Evolutionary conservation across 345 rosid genomes (phyloP), one percentile per base, ranked within the genome.

Genomic region (Citrus unshiu): DNA sequence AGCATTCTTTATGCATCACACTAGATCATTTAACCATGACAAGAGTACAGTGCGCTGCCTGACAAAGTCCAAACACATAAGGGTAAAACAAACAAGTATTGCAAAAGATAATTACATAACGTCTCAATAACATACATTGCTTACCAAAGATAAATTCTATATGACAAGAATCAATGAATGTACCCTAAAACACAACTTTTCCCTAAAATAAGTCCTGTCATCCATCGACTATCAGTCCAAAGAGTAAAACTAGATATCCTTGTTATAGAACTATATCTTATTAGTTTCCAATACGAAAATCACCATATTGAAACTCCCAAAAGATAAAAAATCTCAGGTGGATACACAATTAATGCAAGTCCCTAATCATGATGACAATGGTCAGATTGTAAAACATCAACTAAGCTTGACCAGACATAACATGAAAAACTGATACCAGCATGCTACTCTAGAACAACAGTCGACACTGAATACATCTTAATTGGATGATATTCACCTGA

Each of bases 401-500:
- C 19, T 29, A 40, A 43, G 63, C 68, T 68, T 10, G 7, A 29
- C 13, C 34, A 73, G 22, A 22, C 9, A 12, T 66, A 62, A 59
- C 58, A 49, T 32, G 51, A 77, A 51, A 46, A 13, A 76, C 66
- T 13, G 13, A 2, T 2, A 51, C 43, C 39, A 35, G 24, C 60
- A 70, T 34, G 37, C 54, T n/a, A 70, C 51, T 60, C 49, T 10
- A 40, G 39, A 13, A 30, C 22, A 46, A 77, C 25, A 57, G 75
- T 76, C 66, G 79, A 68, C 22, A 5, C 43, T 27, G 13, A 59
- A 34, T 18, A 19, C 35, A 63, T 16, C 14, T 43, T 32, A 25
- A 22, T 25, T 34, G 60, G 22, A 69, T 16, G 59, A 73, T 49
- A 40, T 78, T 79, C 74, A 91, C 95, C 98, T 91, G 58, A 97